Percentiles rank a stretch among this genome's conserved stretches.
Conservation (phyloP, 805 yeast genomes). For the Metschnikowia henanensis region DNA sequence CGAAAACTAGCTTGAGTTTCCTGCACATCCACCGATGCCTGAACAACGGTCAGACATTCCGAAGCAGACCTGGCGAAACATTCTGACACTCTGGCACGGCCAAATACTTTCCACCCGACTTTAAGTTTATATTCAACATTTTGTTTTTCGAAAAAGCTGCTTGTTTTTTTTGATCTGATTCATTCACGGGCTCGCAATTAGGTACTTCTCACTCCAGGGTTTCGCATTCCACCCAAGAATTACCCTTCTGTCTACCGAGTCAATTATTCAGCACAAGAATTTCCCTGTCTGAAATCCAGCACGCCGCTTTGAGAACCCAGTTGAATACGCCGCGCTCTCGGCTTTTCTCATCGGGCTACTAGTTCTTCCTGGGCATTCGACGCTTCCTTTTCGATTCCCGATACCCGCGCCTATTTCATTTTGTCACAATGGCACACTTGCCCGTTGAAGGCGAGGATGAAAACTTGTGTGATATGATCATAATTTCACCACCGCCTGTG, state of each 20-base stretch:
- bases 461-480: slow-evolving; percentile 30
- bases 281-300: not conserved
- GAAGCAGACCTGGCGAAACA: slow-evolving; percentile 1
- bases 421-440: slow-evolving; percentile 10
- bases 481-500: slow-evolving; percentile 29
- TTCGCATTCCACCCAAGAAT: slow-evolving; percentile 5
- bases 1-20: not conserved
- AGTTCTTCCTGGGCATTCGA: not conserved
- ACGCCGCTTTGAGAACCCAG: no score
- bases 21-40: not conserved
- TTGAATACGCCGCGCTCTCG: not conserved
- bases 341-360: not conserved
- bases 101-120: no score
- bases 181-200: not conserved
- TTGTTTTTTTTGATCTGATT: not conserved
- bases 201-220: not conserved
- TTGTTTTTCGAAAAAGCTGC: not conserved
- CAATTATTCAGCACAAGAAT: not conserved
- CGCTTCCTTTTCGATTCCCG: not conserved
- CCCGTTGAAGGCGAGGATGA: slow-evolving; percentile 16
- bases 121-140: not conserved
- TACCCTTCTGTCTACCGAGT: not conserved
- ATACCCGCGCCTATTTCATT: not conserved
- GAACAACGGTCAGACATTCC: slow-evolving; percentile 3
- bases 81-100: not conserved